Base-by-base conservation (phyloP, 1,139 yeast species). In the Sugiyamaella sp. region DNA sequence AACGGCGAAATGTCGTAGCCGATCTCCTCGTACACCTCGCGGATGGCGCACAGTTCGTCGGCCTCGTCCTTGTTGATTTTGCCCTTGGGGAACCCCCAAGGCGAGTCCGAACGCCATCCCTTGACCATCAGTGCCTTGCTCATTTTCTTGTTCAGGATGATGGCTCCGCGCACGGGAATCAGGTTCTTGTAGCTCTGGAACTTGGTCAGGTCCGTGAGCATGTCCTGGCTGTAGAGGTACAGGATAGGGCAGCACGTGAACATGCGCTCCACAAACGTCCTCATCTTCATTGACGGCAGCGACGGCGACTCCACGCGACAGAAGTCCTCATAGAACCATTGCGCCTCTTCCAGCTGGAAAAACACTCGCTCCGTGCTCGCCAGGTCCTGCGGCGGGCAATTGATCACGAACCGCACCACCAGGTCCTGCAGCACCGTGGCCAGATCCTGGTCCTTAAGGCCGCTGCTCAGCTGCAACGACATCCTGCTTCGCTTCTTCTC, bases 21-120 rank as follows among this genome's bases (percentile, higher is more conserved):
- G n/a, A 91, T 93, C 69, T 95, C 99, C 72, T 95, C 99, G 59
- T 80, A 80, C 20, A 89, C 93, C 70, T 95, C 99, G 66, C 99
- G 80, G n/a, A 89, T 73, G 3, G 98, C 97, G 74, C 99, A 95
- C 53, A 80, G 84, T n/a, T 82, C 79, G 70, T 95, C 99, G 6
- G 84, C 76, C 71, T 95, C 99, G 65, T 85, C 96, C 68, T 93
- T 91, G 39, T 96, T 88, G 55, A 95, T 95, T 71, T 95, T 95
- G 6, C 99, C 99, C 68, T 97, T 78, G 3, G 99, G 99, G 66
- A 95, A 95, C 4, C 97, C 89, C 99, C 99, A 95, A 1, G 82
- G 74, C 10, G 85, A 71, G 39, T 76, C 75, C n/a, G 91, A 81
- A 61, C 89, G 95, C 56, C 85, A 85, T 1, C 97, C 98, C 66